Conservation (phyloP, 2,329 filamentous ascomycete species). For the Fusarium brachygibbosum region DNA sequence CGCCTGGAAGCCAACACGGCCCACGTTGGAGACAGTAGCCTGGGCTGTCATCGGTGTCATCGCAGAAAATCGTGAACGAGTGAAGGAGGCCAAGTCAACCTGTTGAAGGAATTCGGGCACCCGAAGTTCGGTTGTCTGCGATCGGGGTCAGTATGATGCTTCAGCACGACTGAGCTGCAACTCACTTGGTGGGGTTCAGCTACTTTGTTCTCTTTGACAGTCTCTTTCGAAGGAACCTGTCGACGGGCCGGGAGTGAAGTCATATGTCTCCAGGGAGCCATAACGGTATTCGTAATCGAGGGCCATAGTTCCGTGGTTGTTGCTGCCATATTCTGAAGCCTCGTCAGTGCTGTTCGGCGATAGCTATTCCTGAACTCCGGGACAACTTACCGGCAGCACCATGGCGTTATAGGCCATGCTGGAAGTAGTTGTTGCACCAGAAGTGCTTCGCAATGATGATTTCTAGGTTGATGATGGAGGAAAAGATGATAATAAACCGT, state of each 20-base stretch:
- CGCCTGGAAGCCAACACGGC: conserved; percentile 50
- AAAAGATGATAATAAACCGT: conserved; percentile 27
- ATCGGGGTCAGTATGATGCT: conserved; percentile 24
- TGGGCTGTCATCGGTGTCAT: conserved; percentile 32
- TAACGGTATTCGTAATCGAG: conserved; percentile 59
- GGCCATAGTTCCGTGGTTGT: conserved; percentile 62
- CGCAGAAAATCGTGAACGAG: conserved; percentile 18
- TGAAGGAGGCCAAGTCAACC: conserved; percentile 26
- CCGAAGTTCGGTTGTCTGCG: conserved; percentile 31
- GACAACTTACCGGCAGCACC: conserved; percentile 50
- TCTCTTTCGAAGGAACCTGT: conserved; percentile 22
- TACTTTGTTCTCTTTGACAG: conserved; percentile 13
- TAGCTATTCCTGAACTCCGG: conserved; percentile 9
- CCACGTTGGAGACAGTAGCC: conserved; percentile 44
- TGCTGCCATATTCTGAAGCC: conserved; percentile 57
- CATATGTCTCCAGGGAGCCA: conserved; percentile 53
- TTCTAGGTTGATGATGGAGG: conserved; percentile 23
- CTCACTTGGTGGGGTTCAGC: conserved; percentile 38
- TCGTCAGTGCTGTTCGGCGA: conserved; percentile 40
- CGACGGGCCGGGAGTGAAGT: conserved; percentile 23
- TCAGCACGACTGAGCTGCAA: conserved; percentile 18
- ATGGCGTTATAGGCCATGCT: conserved; percentile 50
- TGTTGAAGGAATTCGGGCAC: conserved; percentile 51
- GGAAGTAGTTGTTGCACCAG: conserved; percentile 10
- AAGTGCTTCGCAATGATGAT: conserved; percentile 19